Percentiles rank a stretch among this genome's conserved stretches.
Conservation (phyloP, 352 stramenopile genomes). For the Ophiocytium majus region DNA sequence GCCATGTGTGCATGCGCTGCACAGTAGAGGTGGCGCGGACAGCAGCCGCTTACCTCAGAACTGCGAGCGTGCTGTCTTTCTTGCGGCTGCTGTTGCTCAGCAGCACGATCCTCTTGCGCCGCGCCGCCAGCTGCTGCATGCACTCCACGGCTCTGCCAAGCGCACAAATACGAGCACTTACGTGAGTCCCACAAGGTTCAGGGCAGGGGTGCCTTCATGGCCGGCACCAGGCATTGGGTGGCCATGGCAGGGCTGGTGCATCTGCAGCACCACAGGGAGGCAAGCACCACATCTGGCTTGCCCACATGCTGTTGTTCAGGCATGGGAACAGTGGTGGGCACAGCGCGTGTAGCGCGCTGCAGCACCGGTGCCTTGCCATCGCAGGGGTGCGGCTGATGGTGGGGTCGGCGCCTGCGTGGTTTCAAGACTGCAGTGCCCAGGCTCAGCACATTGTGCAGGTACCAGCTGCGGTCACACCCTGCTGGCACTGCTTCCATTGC, state of each 20-base stretch:
- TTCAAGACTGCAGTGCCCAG: background rate
- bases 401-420: too few relatives aligned
- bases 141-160: conserved; percentile 35
- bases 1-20: too few relatives aligned
- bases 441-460: background rate
- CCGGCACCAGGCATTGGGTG: too few relatives aligned
- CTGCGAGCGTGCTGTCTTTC: background rate
- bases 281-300: background rate
- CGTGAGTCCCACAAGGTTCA: background rate
- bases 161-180: too few relatives aligned
- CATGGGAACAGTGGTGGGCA: background rate
- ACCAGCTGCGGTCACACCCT: background rate
- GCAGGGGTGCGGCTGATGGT: too few relatives aligned
- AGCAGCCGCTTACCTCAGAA: background rate
- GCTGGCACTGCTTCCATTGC: background rate
- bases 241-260: background rate
- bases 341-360: too few relatives aligned
- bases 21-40: too few relatives aligned
- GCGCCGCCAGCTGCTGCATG: conserved; percentile 29
- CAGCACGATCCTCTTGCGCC: conserved; percentile 43
- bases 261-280: background rate
- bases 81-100: conserved; percentile 18
- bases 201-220: too few relatives aligned
- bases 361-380: too few relatives aligned
- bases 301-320: background rate